A percentile compares a stretch with the other conserved stretches of the same genome.
phyloP scores from a whole-genome alignment of 2,329 filamentous ascomycete genomes.

The Fusarium sp. region DNA sequence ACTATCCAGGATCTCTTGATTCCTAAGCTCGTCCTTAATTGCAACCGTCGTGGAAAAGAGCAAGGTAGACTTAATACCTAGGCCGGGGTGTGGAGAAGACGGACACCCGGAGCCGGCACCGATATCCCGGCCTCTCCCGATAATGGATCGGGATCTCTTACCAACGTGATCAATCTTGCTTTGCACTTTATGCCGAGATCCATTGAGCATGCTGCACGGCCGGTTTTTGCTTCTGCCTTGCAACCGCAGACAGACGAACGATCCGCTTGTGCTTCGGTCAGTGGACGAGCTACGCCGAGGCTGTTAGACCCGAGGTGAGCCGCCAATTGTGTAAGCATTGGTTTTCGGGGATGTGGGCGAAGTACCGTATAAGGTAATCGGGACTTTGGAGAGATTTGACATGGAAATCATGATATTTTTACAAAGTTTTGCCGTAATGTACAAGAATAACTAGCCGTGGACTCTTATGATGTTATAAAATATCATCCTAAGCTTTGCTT shows the following conservation, averaged over 20 bases:
- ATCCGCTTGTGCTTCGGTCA: conserved; percentile 4
- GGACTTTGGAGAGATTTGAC: neutral
- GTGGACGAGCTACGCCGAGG: neutral
- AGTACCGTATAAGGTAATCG: neutral
- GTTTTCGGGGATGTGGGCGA: neutral
- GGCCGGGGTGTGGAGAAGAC: conserved; percentile 19
- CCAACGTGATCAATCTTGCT: conserved; percentile 32
- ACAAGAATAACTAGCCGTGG: neutral
- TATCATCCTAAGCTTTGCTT: no score
- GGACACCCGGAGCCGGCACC: conserved; percentile 36
- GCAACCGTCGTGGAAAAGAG: conserved; percentile 12
- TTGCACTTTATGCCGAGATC: conserved; percentile 30
- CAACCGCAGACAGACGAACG: neutral
- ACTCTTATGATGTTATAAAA: no score
- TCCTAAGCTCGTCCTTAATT: conserved; percentile 13
- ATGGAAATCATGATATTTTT: neutral
- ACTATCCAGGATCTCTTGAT: neutral
- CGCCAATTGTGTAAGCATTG: conserved; percentile 14
- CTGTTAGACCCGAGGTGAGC: conserved; percentile 37
- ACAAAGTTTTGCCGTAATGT: no score
- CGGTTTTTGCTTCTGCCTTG: neutral
- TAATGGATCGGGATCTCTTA: conserved; percentile 19
- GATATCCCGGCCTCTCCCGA: conserved; percentile 39
- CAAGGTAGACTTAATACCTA: conserved; percentile 6
- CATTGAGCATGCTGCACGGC: conserved; percentile 5